Evolutionary conservation across 306 rosid genomes (phyloP), one percentile per base, ranked within the genome.

Genomic region (Sechiopsis laciniata): DNA sequence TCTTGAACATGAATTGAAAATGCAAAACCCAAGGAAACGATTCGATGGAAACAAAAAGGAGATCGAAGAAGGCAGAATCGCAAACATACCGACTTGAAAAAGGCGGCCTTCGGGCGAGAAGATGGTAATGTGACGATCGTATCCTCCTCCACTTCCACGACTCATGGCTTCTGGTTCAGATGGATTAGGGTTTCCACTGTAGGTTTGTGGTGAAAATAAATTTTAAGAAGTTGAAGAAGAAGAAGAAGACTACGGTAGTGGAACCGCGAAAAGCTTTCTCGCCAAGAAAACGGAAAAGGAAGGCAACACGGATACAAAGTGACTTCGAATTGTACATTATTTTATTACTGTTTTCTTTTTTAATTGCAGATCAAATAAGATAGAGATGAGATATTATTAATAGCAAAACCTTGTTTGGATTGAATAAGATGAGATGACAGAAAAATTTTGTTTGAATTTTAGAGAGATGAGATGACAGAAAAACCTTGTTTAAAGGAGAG

Each of bases 21-120:
- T 21, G 40, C 0, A 6, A 21, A 55, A 35, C 51, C 76, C 51
- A 6, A 29, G 8, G 8, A 55, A 35, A n/a, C 40, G 56, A 5
- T 73, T 22, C 55, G 66, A 73, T 57, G 14, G 55, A 73, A 73
- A 73, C 42, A 57, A 13, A 29, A 67, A 65, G 3, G 17, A 45
- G 68, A 59, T 32, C 57, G 55, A 26, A 45, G 68, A 55, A 9
- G 46, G 7, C 21, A 48, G 73, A 48, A 42, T 20, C 15, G 37
- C 24, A 20, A 12, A 54, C 85, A 48, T 79, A 84, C 88, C 88
- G 32, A 84, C 88, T 84, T 84, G 99, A 69, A 95, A 95, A 54
- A 95, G 91, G 69, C 99, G 99, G 4, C 99, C 99, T 71, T 95
- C 99, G 0, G 99, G 99, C 10, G 99, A 95, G 92, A 94, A 95